Percentiles rank a stretch among this genome's conserved stretches.
phyloP scores from a whole-genome alignment of 1,284 basidiomycete genomes.

The Ganoderma meredithae region DNA sequence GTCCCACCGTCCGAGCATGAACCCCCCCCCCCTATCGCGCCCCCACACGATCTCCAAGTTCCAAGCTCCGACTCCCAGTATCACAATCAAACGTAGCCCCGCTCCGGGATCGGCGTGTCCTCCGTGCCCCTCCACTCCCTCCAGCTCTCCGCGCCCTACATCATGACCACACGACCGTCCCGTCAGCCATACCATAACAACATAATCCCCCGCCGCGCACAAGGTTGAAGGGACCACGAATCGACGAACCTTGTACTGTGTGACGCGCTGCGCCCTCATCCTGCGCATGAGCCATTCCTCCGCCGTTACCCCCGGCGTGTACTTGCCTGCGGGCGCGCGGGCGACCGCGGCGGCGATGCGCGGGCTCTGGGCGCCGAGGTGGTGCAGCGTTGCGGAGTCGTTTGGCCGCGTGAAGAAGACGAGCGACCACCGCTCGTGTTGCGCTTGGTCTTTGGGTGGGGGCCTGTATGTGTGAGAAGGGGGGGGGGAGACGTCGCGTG shows the following conservation, averaged over 20 bases:
- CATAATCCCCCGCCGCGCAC: background rate
- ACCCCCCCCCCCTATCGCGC: too few relatives aligned
- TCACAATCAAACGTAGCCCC: background rate
- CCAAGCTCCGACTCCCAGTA: too few relatives aligned
- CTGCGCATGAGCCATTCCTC: constrained; percentile 42
- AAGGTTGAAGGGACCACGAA: background rate
- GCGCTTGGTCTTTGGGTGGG: constrained; percentile 40
- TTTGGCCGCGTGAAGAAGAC: constrained; percentile 48
- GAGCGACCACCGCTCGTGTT: constrained; percentile 43
- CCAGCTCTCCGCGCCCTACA: constrained; percentile 35
- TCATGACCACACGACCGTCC: background rate
- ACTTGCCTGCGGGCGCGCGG: constrained; percentile 28
- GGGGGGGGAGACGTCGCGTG: too few relatives aligned
- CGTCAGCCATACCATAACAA: background rate
- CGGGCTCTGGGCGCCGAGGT: constrained; percentile 35
- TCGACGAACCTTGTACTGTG: constrained; percentile 39
- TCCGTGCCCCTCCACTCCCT: constrained; percentile 16
- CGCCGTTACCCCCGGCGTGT: constrained; percentile 37
- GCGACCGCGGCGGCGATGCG: constrained; percentile 37
- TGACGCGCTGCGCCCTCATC: constrained; percentile 40
- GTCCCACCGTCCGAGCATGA: background rate
- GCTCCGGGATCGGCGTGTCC: constrained; percentile 12
- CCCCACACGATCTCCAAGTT: too few relatives aligned
- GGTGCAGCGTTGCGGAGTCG: constrained; percentile 36
- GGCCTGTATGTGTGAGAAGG: too few relatives aligned